A percentile compares a stretch with the other conserved stretches of the same genome.
These are phyloP conservation scores for Dictyostelium citrinum DNA, from an alignment of 78 protist genomes.

Conservation along the genomic window DNA sequence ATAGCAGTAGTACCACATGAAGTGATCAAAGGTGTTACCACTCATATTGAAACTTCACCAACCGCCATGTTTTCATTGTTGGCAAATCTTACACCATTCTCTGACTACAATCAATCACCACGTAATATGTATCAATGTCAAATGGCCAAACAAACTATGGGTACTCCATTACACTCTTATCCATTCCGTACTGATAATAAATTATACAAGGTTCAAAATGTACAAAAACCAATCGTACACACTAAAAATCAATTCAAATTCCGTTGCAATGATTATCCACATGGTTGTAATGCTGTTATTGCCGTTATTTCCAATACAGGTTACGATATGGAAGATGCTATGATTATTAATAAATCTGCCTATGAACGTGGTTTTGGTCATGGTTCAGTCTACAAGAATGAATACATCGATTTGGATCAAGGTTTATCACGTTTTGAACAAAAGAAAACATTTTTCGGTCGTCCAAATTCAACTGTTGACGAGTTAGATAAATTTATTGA, in stretches of 20 bases:
- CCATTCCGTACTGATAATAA: conserved; percentile 96
- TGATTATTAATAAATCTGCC: conserved; percentile 94
- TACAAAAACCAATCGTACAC: conserved; percentile 85
- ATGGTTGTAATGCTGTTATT: conserved; percentile 97
- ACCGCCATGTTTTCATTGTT: conserved; percentile 89
- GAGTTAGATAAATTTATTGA: conserved; percentile 19
- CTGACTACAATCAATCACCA: conserved; percentile 98
- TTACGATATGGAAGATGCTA: conserved; percentile 91
- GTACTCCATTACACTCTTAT: conserved; percentile 87
- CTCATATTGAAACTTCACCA: conserved; percentile 91
- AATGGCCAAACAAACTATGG: conserved; percentile 99
- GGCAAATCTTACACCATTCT: conserved; percentile 98
- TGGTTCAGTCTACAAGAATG: conserved; percentile 88
- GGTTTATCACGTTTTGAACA: conserved; percentile 24
- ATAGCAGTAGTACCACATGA: conserved; percentile 88
- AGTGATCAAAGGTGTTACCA: conserved; percentile 51
- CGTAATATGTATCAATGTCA: conserved; percentile 99
- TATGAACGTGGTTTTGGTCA: conserved; percentile 97
- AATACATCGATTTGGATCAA: conserved; percentile 66
- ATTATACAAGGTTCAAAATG: conserved; percentile 88
- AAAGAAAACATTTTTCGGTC: conserved; percentile 3
- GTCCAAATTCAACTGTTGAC: neutral
- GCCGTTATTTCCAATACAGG: conserved; percentile 99
- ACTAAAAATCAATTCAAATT: conserved; percentile 71
- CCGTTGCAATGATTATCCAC: conserved; percentile 94